phyloP scores from a whole-genome alignment of 805 yeast genomes.

The Wickerhamomyces silvicola region DNA sequence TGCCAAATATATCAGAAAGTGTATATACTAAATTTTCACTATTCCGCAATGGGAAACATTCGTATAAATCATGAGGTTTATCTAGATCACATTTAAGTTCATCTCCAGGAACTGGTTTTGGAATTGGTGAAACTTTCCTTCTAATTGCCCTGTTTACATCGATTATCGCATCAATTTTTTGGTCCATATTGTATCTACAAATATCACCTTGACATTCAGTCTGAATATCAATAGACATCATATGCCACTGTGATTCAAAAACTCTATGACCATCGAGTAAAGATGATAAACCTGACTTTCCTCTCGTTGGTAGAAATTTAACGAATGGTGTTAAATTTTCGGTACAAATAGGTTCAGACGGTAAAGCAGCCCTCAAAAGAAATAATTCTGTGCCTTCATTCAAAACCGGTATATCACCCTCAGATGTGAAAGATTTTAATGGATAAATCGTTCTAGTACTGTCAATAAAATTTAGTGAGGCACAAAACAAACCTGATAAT shows the following conservation, averaged over 20 bases:
- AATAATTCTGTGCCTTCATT: slow-evolving; percentile 35
- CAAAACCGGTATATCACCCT: slow-evolving; percentile 22
- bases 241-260: slow-evolving; percentile 91
- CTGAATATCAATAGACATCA: slow-evolving; percentile 78
- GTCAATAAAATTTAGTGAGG: slow-evolving; percentile 86
- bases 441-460: slow-evolving; percentile 71
- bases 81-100: slow-evolving; percentile 66
- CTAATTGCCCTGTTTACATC: slow-evolving; percentile 65
- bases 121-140: slow-evolving; percentile 61
- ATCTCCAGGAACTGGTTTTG: slow-evolving; percentile 68
- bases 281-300: slow-evolving; percentile 81
- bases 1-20: slow-evolving; percentile 65
- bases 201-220: slow-evolving; percentile 40
- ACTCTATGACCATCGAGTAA: slow-evolving; percentile 84
- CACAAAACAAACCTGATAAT: slow-evolving; percentile 89
- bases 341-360: slow-evolving; percentile 94
- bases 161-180: slow-evolving; percentile 63
- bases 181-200: slow-evolving; percentile 53
- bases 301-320: slow-evolving; percentile 85
- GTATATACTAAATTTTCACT: slow-evolving; percentile 39
- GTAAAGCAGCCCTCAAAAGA: slow-evolving; percentile 76
- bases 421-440: slow-evolving; percentile 28
- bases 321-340: slow-evolving; percentile 93
- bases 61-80: slow-evolving; percentile 53
- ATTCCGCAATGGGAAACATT: slow-evolving; percentile 75